Base-by-base conservation (phyloP, 2,329 filamentous ascomycete genomes). In the Trichoderma aggressivum region DNA sequence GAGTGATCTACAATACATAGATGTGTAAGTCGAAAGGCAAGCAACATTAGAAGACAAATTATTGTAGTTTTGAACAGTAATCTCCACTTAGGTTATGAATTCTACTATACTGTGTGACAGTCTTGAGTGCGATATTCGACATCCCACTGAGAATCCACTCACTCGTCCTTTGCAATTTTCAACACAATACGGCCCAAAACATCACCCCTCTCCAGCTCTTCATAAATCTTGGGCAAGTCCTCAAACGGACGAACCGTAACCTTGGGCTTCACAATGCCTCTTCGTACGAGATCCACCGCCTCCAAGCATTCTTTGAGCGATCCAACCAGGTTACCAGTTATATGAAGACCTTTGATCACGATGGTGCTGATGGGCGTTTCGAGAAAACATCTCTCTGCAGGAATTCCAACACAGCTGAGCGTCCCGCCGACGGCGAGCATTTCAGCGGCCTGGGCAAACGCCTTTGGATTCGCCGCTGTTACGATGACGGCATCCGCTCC, bases 241-340 rank as follows among this genome's bases (percentile, higher is more conserved):
- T 71, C 56, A 72, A 73, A 72, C 12, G 68, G 68, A 59, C 72
- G 64, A 39, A 72, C 58, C 7, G 39, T 47, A 16, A 72, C 68
- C 53, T 64, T 72, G 12, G 72, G 74, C 56, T 73, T 73, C 24
- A 75, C 71, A 14, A 71, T 56, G 5, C 74, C 74, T 26, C 72
- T 64, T 21, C 73, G 62, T 7, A 74, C 74, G 18, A 73, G 64
- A 24, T 73, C 74, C 16, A 73, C 72, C 3, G 72, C 71, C 34
- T 73, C 72, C 14, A 73, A 55, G 39, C 71, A 75, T 16, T 74
- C 74, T 32, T 75, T 74, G 28, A 74, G 71, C n/a, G 72, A 73
- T 16, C 73, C 72, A 39, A 73, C 69, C 24, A 73, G n/a, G 26
- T 73, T 73, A 3, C 73, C 71, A 4, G 71, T 74, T 24, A 74